Base-by-base conservation (phyloP, 2,329 filamentous ascomycete species). In the Fusarium cyanostomum region DNA sequence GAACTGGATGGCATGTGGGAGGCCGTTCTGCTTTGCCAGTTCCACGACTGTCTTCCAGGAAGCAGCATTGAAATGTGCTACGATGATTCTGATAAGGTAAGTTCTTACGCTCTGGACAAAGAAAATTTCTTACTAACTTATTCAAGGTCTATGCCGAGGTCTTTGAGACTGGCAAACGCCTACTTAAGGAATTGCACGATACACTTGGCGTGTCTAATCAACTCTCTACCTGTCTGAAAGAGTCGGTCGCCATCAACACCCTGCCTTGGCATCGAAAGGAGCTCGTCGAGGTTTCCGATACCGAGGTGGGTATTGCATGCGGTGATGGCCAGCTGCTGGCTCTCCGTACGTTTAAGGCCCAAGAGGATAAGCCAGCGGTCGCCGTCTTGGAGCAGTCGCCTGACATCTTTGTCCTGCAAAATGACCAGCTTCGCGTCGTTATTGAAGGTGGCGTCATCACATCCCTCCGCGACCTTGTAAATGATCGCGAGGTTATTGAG, bases 11-110 rank as follows among this genome's bases (percentile, higher is more conserved):
- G 90, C 55, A 96, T 99, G 88, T 99, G 95, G 95, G 94, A 98
- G 80, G 84, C 86, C 52, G 90, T 94, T 4, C 83, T 98, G 21
- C 86, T 98, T 24, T 98, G 94, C 67, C 95, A 99, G 72, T 99
- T 99, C 82, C 95, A 99, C 67, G 95, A 99, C 74, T 98, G 95
- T 74, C 83, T 99, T 48, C 95, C 95, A 1, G 95, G 95, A 53
- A 97, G 92, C 73, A 92, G 88, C 30, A 98, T 99, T 69, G 94
- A 96, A 76, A 97, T 98, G 93, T 97, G 93, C 76, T 98, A 98
- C 71, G 92, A 96, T 74, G 95, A 99, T 74, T 96, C 94, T 4
- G 91, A 97, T 73, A 86, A 93, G 79, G 86, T 87, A 76, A 74
- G 78, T 31, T 7, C 3, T 26, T 9, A 9, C 21, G 3, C 27